A percentile compares a stretch with the other conserved stretches of the same genome.
Conservation (phyloP, 176 grass and related monocot genomes). For the Musa itinerans region DNA sequence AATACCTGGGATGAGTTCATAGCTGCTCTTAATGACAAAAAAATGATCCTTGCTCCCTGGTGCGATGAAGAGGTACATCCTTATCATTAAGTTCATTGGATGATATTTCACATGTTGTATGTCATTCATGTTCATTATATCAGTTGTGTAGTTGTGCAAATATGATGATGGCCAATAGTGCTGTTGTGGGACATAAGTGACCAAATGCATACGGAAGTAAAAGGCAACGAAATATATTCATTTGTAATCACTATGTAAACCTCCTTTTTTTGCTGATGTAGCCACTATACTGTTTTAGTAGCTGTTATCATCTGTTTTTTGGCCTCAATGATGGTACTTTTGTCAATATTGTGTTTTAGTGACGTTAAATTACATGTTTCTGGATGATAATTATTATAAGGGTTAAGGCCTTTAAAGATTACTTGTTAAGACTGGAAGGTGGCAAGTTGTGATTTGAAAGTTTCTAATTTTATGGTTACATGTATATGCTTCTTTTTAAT, state of each 20-base stretch:
- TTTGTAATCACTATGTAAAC: too few relatives aligned
- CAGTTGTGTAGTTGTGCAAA: too few relatives aligned
- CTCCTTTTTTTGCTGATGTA: too few relatives aligned
- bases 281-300: not conserved
- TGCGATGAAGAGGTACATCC: constrained; percentile 70
- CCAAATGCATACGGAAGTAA: not conserved
- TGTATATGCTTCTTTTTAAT: not conserved
- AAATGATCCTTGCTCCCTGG: constrained; percentile 74
- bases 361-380: not conserved
- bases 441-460: not conserved
- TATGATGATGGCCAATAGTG: not conserved
- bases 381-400: not conserved
- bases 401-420: not conserved
- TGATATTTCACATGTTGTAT: too few relatives aligned
- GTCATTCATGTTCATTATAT: too few relatives aligned
- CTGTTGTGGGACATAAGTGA: not conserved
- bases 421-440: not conserved
- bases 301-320: not conserved
- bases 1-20: constrained; percentile 82
- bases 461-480: not conserved
- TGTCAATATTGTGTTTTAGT: too few relatives aligned
- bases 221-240: not conserved
- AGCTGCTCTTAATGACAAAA: constrained; percentile 51
- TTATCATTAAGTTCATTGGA: not conserved
- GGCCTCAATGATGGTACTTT: too few relatives aligned